Evolutionary conservation across 352 stramenopile genomes (phyloP), one percentile per base, ranked within the genome.

Genomic region (Pythium coloratum): DNA sequence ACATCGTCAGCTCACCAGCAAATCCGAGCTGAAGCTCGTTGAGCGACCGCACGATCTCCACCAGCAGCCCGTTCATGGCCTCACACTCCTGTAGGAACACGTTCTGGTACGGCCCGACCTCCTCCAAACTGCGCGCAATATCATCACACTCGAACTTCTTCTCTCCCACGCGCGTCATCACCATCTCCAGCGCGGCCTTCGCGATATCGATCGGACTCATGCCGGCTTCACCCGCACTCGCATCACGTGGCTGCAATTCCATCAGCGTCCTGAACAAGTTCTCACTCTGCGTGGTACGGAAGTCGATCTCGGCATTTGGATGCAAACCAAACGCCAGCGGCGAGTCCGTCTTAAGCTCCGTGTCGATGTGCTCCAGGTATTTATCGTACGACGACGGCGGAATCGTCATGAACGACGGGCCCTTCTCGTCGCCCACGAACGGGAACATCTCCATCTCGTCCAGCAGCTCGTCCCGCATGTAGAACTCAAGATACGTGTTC

Each of bases 381-480:
- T 98, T 98, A 61, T 99, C 97, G 66, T 98, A 98, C 12, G 92
- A 98, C 0, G 96, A 98, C 46, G 97, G 96, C n/a, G 94, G 80
- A 26, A 98, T 76, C 20, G 69, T 76, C 69, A 76, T 76, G 67
- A 98, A 99, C 16, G 90, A 98, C 40, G 93, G 88, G 0, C 91
- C 91, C 62, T 98, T 99, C 59, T 99, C 96, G 47, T 99, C 96
- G 12, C 97, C 94, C 0, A 98, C 91, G 69, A 98, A 99, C 24
- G 97, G 97, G 77, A 99, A 99, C 83, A 99, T 96, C 69, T 99
- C 97, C 77, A 97, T 99, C 75, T 99, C 96, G 70, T 99, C 97
- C 36, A 99, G 74, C 50, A 99, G 61, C 33, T 97, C 89, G 59
- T 98, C 92, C 4, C 84, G 77, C 56, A 97, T 69, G 63, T 94